Evolutionary conservation across 441 rosid species (phyloP).

Genomic region (Gossypium trilobum): DNA sequence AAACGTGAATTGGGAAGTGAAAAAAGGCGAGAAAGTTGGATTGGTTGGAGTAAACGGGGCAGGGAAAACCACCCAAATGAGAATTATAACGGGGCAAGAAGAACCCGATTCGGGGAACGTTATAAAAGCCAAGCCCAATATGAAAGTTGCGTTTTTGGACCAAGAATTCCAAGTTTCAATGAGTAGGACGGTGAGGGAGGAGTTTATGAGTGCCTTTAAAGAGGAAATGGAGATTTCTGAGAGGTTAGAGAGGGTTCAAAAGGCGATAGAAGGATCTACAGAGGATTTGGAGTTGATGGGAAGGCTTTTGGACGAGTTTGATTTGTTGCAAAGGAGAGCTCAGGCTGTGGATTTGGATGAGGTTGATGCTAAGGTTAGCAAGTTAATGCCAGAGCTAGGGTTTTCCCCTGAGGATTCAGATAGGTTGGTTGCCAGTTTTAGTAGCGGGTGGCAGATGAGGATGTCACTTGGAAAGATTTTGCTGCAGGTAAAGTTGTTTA

Average conservation of each 20-base stretch:
- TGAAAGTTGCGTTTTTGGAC: slow-evolving; percentile 70
- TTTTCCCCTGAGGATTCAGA: slow-evolving; percentile 68
- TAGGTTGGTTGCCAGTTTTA: slow-evolving; percentile 84
- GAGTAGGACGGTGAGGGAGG: slow-evolving; percentile 80
- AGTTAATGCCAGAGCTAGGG: slow-evolving; percentile 84
- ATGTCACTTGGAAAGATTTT: slow-evolving; percentile 93
- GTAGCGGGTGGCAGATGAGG: slow-evolving; percentile 98
- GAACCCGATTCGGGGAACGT: slow-evolving; percentile 85
- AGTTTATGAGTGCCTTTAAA: slow-evolving; percentile 72
- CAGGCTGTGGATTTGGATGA: slow-evolving; percentile 60
- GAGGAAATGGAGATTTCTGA: slow-evolving; percentile 71
- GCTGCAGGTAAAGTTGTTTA: slow-evolving; percentile 52
- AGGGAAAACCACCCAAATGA: slow-evolving; percentile 86
- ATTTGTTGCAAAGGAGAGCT: slow-evolving; percentile 73
- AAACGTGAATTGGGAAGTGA: slow-evolving; percentile 82
- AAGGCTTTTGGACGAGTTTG: slow-evolving; percentile 84
- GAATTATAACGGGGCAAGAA: slow-evolving; percentile 71
- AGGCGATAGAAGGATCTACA: slow-evolving; percentile 65
- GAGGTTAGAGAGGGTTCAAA: slow-evolving; percentile 58
- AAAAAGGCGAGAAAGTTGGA: slow-evolving; percentile 81
- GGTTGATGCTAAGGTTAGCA: slow-evolving; percentile 75
- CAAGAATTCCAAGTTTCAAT: slow-evolving; percentile 89
- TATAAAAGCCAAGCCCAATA: slow-evolving; percentile 52
- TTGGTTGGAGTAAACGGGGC: slow-evolving; percentile 92
- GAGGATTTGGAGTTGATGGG: slow-evolving; percentile 92